phyloP scores from a whole-genome alignment of 192 early-diverging fungal species.

The Kappamyces sp. region DNA sequence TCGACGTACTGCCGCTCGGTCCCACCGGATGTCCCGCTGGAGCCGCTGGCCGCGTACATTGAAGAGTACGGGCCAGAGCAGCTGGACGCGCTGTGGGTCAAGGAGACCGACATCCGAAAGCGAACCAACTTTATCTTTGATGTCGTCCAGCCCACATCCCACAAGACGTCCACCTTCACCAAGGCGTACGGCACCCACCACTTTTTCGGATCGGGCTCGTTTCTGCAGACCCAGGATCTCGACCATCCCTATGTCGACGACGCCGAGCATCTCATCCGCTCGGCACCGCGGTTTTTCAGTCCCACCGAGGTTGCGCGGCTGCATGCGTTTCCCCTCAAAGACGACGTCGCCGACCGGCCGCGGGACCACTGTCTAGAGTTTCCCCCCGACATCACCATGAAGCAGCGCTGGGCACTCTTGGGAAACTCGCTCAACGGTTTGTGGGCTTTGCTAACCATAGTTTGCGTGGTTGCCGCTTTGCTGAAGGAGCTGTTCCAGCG shows the following conservation, averaged over 20 bases:
- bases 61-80: too few relatives aligned
- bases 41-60: too few relatives aligned
- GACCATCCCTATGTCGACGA: slow-evolving; percentile 53
- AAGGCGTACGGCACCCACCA: slow-evolving; percentile 76
- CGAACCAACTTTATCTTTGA: slow-evolving; percentile 22
- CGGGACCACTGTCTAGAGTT: slow-evolving; percentile 33
- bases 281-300: slow-evolving; percentile 75
- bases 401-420: slow-evolving; percentile 76
- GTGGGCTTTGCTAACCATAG: too few relatives aligned
- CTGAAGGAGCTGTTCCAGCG: too few relatives aligned
- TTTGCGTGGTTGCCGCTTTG: too few relatives aligned
- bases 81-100: too few relatives aligned
- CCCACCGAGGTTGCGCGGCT: slow-evolving; percentile 73
- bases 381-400: slow-evolving; percentile 54
- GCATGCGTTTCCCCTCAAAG: slow-evolving; percentile 69
- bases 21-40: too few relatives aligned
- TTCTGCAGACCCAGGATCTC: slow-evolving; percentile 65
- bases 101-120: slow-evolving; percentile 6
- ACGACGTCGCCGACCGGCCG: neutral
- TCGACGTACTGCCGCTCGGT: too few relatives aligned
- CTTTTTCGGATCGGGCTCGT: slow-evolving; percentile 68
- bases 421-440: slow-evolving; percentile 52
- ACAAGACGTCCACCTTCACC: slow-evolving; percentile 43
- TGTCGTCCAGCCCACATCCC: slow-evolving; percentile 22
- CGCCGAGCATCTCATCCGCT: slow-evolving; percentile 52